Evolutionary conservation across 768 basidiomycete genomes (phyloP), one percentile per base, ranked within the genome.

Genomic region (Podaxis rugospora): DNA sequence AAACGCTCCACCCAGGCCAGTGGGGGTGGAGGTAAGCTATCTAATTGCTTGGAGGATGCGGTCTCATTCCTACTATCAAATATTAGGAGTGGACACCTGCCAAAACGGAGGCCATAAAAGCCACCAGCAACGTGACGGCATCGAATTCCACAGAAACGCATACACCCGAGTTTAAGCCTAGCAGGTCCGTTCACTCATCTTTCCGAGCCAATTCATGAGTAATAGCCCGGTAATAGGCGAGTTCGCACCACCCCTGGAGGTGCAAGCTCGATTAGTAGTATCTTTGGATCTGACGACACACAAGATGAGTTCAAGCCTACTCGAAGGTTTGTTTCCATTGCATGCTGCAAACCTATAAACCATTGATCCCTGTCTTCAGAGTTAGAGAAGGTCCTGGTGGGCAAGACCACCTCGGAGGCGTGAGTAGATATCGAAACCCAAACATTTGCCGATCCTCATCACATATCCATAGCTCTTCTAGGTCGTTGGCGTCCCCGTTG

Each of bases 301-400:
- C 65, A 71, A 1, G 75, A 80, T 25, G 76, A 79, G 59, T 90
- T 88, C 69, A 83, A 85, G 65, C 89, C 89, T 4, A 88, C 88
- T 16, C 85, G 89, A 66, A 81, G 84, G 89, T 86, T 71, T 23
- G 75, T 23, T 44, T 3, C 3, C 14, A 21, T 25, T 11, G 4
- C 46, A 44, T 21, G 10, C 40, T 0, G 11, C 6, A 18, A 32
- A 18, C 9, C n/a, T 42, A n/a, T 51, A 32, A 50, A 51, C 9
- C 61, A 25, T 39, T 47, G 64, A 64, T 61, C 56, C 53, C 53
- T n/a, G 60, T 35, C 50, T 4, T 21, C 53, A 90, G 88, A 60
- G 88, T 90, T 35, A 78, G 87, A 62, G 79, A 90, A 70, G 80
- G 79, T 47, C 88, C 88, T 35, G 88, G 88, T 66, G 88, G 88